Evolutionary conservation across 2,329 filamentous ascomycete species (phyloP).

Genomic region (Clonostachys rosea): DNA sequence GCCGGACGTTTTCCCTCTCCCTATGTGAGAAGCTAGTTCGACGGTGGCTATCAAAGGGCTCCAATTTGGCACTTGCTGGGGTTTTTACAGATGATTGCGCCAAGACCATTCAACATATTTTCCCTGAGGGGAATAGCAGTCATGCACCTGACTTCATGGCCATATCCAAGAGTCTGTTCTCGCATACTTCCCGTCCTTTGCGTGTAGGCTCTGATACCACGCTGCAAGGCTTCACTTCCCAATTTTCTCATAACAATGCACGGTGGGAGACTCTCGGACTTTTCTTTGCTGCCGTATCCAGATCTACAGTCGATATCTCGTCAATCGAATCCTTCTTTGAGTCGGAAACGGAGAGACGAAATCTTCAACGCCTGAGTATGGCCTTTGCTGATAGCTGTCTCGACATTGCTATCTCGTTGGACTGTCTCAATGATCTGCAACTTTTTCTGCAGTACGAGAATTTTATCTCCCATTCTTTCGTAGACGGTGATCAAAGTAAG

Average conservation of each 20-base stretch:
- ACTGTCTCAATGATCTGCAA: conserved; percentile 35
- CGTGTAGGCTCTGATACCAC: conserved; percentile 1
- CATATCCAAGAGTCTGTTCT: conserved; percentile 5
- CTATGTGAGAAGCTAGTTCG: conserved; percentile 2
- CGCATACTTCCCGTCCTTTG: conserved; percentile 3
- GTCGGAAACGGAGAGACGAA: conserved; percentile 6
- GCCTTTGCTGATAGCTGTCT: conserved; percentile 11
- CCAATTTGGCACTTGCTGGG: conserved; percentile 4
- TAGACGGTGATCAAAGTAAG: conserved; percentile 37
- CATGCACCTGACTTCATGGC: neutral
- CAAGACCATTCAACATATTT: too few species aligned
- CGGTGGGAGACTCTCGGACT: conserved; percentile 16
- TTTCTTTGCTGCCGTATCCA: conserved; percentile 12
- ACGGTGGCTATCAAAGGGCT: conserved; percentile 3
- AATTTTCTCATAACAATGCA: too few species aligned
- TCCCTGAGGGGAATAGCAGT: too few species aligned
- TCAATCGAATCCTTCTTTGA: conserved; percentile 4
- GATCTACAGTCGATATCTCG: conserved; percentile 12
- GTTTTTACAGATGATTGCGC: conserved; percentile 2
- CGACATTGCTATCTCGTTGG: conserved; percentile 13
- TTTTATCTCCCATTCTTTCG: conserved; percentile 34
- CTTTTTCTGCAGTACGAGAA: conserved; percentile 39
- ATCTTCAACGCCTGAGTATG: conserved; percentile 9
- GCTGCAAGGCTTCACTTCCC: conserved; percentile 1
- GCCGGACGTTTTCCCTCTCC: neutral